phyloP scores from a whole-genome alignment of 2,329 filamentous ascomycete species.

The Hypoxylon rubiginosum region DNA sequence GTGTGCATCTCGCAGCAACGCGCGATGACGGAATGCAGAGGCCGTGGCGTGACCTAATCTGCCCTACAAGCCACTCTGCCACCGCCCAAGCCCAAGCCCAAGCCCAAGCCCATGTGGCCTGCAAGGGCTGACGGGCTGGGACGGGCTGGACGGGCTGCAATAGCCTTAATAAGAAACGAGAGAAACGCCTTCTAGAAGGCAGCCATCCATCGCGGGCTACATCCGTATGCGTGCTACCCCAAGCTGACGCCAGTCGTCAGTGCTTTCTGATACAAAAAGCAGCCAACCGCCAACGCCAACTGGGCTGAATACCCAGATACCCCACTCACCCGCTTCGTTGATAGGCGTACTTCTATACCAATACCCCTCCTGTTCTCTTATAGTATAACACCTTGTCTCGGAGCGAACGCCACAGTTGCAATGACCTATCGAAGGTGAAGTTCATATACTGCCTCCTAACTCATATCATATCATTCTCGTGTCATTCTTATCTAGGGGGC shows the following conservation, averaged over 20 bases:
- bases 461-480: not conserved
- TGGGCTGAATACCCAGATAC: not conserved
- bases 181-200: constrained; percentile 40
- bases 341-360: not conserved
- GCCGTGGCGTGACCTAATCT: constrained; percentile 27
- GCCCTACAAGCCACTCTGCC: constrained; percentile 10
- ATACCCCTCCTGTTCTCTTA: constrained; percentile 6
- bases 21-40: constrained; percentile 41
- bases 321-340: constrained; percentile 2
- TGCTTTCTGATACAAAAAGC: constrained; percentile 11
- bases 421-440: not conserved
- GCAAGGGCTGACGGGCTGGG: constrained; percentile 25
- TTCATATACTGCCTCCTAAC: not conserved
- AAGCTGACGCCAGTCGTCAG: constrained; percentile 17
- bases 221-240: constrained; percentile 17
- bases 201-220: constrained; percentile 18
- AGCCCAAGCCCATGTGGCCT: constrained; percentile 38
- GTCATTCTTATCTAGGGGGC: not conserved
- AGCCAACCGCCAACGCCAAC: constrained; percentile 2
- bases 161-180: constrained; percentile 9
- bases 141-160: constrained; percentile 7
- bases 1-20: constrained; percentile 28
- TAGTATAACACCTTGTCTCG: not conserved
- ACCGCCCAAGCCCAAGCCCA: constrained; percentile 20
- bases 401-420: not conserved